phyloP scores from a whole-genome alignment of 306 rosid genomes.

The Ochetophila trinervis region DNA sequence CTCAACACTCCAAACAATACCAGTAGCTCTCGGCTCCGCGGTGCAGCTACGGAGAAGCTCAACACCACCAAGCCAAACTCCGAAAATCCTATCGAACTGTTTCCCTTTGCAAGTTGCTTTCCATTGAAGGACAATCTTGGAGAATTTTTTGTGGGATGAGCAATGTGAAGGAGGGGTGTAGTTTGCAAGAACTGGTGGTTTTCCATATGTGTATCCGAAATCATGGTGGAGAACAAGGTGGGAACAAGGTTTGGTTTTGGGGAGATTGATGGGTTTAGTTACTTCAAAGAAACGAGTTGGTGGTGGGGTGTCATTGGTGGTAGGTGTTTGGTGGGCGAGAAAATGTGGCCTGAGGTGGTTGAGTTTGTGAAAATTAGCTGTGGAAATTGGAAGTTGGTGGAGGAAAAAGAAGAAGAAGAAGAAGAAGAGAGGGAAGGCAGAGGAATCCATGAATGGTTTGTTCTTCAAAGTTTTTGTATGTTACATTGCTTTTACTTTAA shows the following conservation, averaged over 20 bases:
- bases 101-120: conserved; percentile 69
- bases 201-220: conserved; percentile 67
- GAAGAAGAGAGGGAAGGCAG: too few relatives aligned
- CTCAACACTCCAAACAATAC: conserved; percentile 76
- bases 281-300: conserved; percentile 71
- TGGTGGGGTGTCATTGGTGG: conserved; percentile 35
- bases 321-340: background rate
- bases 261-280: conserved; percentile 64
- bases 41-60: conserved; percentile 91
- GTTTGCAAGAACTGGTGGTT: conserved; percentile 56
- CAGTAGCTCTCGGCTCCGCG: conserved; percentile 72
- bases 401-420: too few relatives aligned
- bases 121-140: conserved; percentile 79
- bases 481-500: too few relatives aligned
- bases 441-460: too few relatives aligned
- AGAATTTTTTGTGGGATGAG: conserved; percentile 27
- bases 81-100: conserved; percentile 85
- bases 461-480: too few relatives aligned
- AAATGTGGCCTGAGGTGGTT: background rate
- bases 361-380: background rate
- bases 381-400: too few relatives aligned
- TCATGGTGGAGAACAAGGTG: conserved; percentile 58
- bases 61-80: conserved; percentile 88
- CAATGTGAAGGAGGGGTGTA: conserved; percentile 70
- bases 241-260: conserved; percentile 62